Conservation (phyloP, 306 rosid genomes). For the Vachellia collinsii region DNA sequence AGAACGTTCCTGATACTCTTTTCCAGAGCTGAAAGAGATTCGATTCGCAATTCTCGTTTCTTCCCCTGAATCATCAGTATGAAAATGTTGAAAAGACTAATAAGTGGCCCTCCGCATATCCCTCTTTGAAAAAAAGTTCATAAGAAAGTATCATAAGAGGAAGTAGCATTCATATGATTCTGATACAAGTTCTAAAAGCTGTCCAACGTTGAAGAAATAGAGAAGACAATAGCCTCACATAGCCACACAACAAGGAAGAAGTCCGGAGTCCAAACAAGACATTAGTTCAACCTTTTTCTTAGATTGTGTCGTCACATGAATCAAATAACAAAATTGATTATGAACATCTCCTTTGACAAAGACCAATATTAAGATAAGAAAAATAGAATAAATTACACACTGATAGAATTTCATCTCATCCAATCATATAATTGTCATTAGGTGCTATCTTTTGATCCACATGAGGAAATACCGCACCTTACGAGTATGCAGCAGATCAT, state of each 20-base stretch:
- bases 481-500: slow-evolving; percentile 86
- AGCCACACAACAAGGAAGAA: not conserved
- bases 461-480: slow-evolving; percentile 55
- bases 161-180: not conserved
- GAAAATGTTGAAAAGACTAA: slow-evolving; percentile 24
- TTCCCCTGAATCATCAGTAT: slow-evolving; percentile 62
- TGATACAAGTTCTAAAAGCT: slow-evolving; percentile 19
- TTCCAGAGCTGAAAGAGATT: slow-evolving; percentile 79
- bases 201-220: slow-evolving; percentile 14
- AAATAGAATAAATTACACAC: slow-evolving; percentile 2
- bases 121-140: not conserved
- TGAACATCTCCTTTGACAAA: not conserved
- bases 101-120: not conserved
- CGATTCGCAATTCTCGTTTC: slow-evolving; percentile 70
- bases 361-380: not conserved
- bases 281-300: slow-evolving; percentile 9
- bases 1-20: slow-evolving; percentile 63
- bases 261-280: slow-evolving; percentile 1
- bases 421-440: not conserved
- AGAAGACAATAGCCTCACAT: slow-evolving; percentile 1
- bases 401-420: slow-evolving; percentile 8
- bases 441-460: slow-evolving; percentile 3
- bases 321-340: not conserved
- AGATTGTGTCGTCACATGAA: slow-evolving; percentile 7
- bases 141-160: too few species aligned